Evolutionary conservation across 2,329 filamentous ascomycete species (phyloP), one percentile per base, ranked within the genome.

Genomic region (Amauroascus niger): DNA sequence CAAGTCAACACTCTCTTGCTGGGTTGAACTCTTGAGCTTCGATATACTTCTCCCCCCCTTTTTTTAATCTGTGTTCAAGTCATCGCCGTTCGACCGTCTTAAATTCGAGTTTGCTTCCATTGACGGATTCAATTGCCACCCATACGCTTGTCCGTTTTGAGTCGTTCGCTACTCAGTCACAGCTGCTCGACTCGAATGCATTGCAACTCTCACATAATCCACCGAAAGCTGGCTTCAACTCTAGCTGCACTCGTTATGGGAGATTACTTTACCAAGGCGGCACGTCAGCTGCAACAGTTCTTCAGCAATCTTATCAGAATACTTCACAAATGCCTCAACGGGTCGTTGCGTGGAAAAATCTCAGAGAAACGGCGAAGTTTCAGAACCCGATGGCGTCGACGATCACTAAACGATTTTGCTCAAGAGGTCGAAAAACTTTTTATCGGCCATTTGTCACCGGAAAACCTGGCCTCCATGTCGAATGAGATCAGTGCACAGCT

Each of bases 401-500:
- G 67, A 22, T 61, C 68, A 5, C 67, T 73, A 18, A 65, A 68
- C 41, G 64, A 69, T 26, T 66, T 73, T 55, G 64, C 66, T 33
- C 61, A 69, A 22, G 71, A 73, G 57, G 60, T 73, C 41, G 65
- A 71, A 16, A 60, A 57, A 33, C 61, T 69, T 18, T 72, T 72
- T 52, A 65, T 64, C 6, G 59, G 64, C 2, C 70, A 69, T 14
- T 57, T 73, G 24, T 62, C 65, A 14, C 61, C 64, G 22, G 58
- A 57, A 40, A 67, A 67, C 43, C 69, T 75, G 70, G 50, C 69
- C 43, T 60, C 62, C 50, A 74, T 75, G 71, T 74, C 73, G 3
- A 64, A 69, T 41, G 66, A 68, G 58, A 70, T 74, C 37, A 69
- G 69, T 26, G 67, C 69, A 22, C 78, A 83, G 60, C 81, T 82